These are phyloP conservation scores for Penicillium subrubescens DNA, from an alignment of 495 filamentous ascomycete genomes.

Conservation along the genomic window DNA sequence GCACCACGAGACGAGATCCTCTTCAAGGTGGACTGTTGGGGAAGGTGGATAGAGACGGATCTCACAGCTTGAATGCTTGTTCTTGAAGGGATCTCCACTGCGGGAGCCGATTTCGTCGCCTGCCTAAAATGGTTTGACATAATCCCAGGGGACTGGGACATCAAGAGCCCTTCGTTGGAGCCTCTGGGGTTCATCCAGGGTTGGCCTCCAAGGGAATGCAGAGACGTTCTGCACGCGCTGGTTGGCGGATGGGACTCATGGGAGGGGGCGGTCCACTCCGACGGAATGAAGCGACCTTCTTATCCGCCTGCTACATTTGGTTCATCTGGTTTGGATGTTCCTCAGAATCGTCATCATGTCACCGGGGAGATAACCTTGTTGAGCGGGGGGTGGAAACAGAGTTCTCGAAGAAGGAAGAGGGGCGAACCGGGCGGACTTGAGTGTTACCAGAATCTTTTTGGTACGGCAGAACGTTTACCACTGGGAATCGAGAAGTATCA, in stretches of 20 bases:
- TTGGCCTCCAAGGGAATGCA: not conserved
- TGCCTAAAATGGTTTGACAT: slow-evolving; percentile 32
- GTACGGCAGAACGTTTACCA: not conserved
- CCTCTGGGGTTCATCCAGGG: slow-evolving; percentile 16
- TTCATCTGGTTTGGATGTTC: not conserved
- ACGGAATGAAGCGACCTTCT: slow-evolving; percentile 16
- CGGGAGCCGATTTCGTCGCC: slow-evolving; percentile 22
- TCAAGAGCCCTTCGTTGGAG: slow-evolving; percentile 16
- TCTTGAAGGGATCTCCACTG: slow-evolving; percentile 20
- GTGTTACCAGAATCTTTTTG: not conserved
- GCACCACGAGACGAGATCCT: slow-evolving; percentile 24
- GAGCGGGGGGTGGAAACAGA: not conserved
- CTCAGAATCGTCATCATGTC: not conserved
- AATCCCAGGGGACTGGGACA: slow-evolving; percentile 18
- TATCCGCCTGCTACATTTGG: slow-evolving; percentile 13
- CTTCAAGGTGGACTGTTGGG: slow-evolving; percentile 30
- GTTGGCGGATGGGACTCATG: not conserved
- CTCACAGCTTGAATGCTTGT: slow-evolving; percentile 26
- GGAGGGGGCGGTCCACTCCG: slow-evolving; percentile 13
- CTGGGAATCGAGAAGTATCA: not conserved
- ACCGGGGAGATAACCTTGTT: slow-evolving; percentile 15
- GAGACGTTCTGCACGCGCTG: slow-evolving; percentile 12
- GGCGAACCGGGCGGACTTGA: not conserved
- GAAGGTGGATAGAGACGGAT: slow-evolving; percentile 34
- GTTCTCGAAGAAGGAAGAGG: not conserved